phyloP scores from a whole-genome alignment of 176 grass and related monocot genomes.

The Dendrocalamus sinicus region DNA sequence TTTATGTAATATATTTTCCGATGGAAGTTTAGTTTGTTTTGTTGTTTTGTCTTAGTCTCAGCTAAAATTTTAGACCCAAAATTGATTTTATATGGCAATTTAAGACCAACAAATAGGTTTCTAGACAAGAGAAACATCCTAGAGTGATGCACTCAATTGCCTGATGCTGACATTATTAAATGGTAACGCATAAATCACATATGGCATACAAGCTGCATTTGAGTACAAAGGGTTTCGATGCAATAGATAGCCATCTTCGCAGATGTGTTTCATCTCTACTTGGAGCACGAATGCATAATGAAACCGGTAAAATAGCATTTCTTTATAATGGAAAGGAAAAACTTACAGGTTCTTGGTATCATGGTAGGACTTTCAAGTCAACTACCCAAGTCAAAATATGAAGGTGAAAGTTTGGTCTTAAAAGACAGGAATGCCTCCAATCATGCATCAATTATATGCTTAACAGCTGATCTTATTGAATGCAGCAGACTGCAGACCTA shows the following conservation, averaged over 20 bases:
- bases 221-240: background rate
- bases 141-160: background rate
- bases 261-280: background rate
- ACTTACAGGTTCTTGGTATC: background rate
- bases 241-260: background rate
- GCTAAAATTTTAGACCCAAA: background rate
- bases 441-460: background rate
- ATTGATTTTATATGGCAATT: background rate
- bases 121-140: background rate
- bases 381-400: background rate
- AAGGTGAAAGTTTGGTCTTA: background rate
- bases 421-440: background rate
- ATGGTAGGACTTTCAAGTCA: background rate
- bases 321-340: background rate
- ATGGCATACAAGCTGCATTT: background rate
- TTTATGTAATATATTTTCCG: background rate
- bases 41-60: background rate
- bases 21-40: background rate
- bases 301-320: background rate
- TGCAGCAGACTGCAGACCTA: background rate
- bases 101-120: conserved; percentile 5
- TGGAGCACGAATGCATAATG: background rate
- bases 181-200: background rate
- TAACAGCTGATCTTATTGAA: background rate
- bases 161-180: background rate